These are phyloP conservation scores for Melaleuca alternifolia DNA, from an alignment of 345 rosid species.

Conservation along the genomic window DNA sequence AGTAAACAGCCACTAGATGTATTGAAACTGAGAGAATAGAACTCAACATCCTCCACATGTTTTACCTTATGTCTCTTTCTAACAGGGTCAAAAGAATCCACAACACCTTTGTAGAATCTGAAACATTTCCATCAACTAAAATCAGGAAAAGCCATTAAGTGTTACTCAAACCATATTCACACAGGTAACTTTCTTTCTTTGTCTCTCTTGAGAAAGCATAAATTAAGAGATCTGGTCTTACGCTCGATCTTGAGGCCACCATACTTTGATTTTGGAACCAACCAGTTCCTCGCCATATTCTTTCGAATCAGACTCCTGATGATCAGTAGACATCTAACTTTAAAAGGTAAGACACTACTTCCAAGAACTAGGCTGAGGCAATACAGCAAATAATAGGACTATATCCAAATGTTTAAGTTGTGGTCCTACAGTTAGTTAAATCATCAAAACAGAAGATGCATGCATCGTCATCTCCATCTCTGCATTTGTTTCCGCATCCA, in stretches of 20 bases:
- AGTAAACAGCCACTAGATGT: neutral
- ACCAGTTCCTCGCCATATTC: constrained; percentile 41
- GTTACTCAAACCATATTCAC: neutral
- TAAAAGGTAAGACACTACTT: neutral
- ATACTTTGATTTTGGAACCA: constrained; percentile 71
- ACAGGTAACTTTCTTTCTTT: neutral
- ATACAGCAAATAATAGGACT: neutral
- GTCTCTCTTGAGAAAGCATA: neutral
- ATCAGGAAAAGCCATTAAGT: neutral
- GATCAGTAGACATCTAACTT: neutral
- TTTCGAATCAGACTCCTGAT: constrained; percentile 43
- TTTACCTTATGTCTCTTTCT: constrained; percentile 81
- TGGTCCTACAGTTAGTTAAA: neutral
- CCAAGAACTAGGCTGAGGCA: neutral
- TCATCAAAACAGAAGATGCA: neutral
- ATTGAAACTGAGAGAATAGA: neutral
- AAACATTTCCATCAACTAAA: constrained; percentile 1
- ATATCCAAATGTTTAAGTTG: neutral
- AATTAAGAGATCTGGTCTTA: constrained; percentile 19
- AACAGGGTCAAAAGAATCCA: constrained; percentile 42
- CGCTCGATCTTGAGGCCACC: constrained; percentile 89
- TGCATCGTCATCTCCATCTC: neutral
- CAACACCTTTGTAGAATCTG: constrained; percentile 78
- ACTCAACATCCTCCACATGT: neutral
- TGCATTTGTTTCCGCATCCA: neutral